A percentile compares a stretch with the other conserved stretches of the same genome.
Conservation (phyloP, 2,329 filamentous ascomycete genomes). For the Cladophialophora immunda region DNA sequence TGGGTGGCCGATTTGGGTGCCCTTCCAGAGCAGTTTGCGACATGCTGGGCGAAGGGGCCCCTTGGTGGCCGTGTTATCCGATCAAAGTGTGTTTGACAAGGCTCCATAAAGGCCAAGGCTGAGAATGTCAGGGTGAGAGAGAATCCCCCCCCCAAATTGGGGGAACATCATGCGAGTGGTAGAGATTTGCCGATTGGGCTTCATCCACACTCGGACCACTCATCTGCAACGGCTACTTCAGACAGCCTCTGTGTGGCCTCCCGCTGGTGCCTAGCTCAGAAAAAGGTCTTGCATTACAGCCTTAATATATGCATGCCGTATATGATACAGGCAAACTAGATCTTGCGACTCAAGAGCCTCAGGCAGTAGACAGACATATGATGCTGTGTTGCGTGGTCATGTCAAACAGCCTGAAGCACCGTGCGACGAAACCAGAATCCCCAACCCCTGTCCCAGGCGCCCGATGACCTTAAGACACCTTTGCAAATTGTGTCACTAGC, state of each 20-base stretch:
- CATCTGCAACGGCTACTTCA: neutral
- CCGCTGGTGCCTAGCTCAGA: neutral
- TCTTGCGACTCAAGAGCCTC: neutral
- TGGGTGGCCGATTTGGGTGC: neutral
- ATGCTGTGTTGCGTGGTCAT: too few relatives aligned
- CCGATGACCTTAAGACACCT: neutral
- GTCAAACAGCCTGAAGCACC: neutral
- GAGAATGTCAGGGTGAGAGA: slow-evolving; percentile 9
- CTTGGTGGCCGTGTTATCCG: slow-evolving; percentile 1
- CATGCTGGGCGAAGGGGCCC: neutral
- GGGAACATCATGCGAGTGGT: neutral
- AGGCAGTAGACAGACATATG: neutral
- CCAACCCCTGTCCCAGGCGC: neutral
- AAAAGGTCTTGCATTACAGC: neutral
- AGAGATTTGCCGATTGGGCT: neutral
- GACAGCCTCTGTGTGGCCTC: neutral
- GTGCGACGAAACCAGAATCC: neutral
- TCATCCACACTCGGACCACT: neutral
- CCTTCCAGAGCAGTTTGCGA: neutral
- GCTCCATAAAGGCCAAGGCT: slow-evolving; percentile 15
- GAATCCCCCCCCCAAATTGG: neutral
- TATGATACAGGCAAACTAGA: neutral
- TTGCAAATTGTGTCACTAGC: neutral
- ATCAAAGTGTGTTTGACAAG: neutral
- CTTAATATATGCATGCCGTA: neutral